Evolutionary conservation across 306 rosid species (phyloP), one percentile per base, ranked within the genome.

Genomic region (Vicia faba): DNA sequence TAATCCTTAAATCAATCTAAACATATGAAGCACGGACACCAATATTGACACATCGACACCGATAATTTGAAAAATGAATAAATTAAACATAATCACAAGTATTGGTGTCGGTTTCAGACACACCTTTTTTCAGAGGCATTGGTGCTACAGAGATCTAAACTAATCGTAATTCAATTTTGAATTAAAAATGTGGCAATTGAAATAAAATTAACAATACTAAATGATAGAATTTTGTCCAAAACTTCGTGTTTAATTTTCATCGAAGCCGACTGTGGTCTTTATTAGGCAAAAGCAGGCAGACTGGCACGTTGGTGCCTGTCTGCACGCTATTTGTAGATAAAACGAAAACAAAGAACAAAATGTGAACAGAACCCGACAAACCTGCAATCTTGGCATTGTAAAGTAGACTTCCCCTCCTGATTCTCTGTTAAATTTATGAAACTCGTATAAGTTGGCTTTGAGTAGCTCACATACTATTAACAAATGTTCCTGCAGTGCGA

Each of bases 301-400:
- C 46, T 5, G 15, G 1, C 46, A 41, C 4, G 14, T 12, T 15
- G 2, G 5, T 12, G 46, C n/a, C 14, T 4, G n/a, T 41, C 38
- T 41, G 7, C 46, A 41, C 0, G 46, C 15, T 12, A 41, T 15
- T 44, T 33, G 61, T 33, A 38, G 51, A 60, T 12, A 12, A 55
- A 28, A 69, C 29, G 66, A 66, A 78, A 71, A 71, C 25, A 5
- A 61, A 46, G 50, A 56, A 41, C 74, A 38, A 10, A 46, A 61
- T 26, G 54, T 57, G 72, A 56, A 64, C 64, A 33, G 55, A 56
- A 72, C 59, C 40, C 64, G 44, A 82, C 88, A 79, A 26, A 90
- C 99, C 97, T 93, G 99, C 86, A 93, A 79, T 80, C 99, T 86
- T 11, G 99, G 97, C 99, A 93, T 93, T 19, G 97, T 93, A 82